Conservation (phyloP, 352 stramenopile genomes). For the Phytophthora citrophthora region DNA sequence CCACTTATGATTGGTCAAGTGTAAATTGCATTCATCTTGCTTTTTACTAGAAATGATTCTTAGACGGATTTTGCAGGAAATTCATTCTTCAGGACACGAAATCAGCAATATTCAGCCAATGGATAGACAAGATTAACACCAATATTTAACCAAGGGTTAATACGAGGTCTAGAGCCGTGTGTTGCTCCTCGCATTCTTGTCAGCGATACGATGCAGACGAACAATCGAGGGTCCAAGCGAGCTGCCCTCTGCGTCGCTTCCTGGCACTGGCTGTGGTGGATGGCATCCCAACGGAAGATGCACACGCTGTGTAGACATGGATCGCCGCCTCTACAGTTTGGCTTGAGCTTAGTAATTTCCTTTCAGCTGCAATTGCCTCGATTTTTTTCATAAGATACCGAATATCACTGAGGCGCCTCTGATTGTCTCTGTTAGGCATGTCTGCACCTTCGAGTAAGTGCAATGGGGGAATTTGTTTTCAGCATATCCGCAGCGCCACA, state of each 20-base stretch:
- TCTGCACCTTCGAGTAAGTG: conserved; percentile 1
- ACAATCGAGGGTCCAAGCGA: background rate
- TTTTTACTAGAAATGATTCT: too few relatives aligned
- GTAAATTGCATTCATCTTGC: too few relatives aligned
- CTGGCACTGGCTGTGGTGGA: background rate
- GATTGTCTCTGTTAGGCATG: conserved; percentile 19
- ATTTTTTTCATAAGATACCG: conserved; percentile 25
- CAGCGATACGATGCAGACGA: too few relatives aligned
- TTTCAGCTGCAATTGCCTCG: conserved; percentile 2
- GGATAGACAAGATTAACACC: too few relatives aligned
- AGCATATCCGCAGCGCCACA: conserved; percentile 12
- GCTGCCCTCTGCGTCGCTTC: conserved; percentile 18
- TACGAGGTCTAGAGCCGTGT: too few relatives aligned
- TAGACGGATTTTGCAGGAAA: too few relatives aligned
- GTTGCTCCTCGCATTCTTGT: too few relatives aligned
- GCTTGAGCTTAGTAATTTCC: conserved; percentile 2
- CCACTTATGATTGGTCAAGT: too few relatives aligned
- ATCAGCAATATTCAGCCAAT: too few relatives aligned
- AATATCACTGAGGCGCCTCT: conserved; percentile 13
- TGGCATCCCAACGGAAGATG: conserved; percentile 1
- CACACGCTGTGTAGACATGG: background rate
- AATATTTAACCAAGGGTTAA: too few relatives aligned
- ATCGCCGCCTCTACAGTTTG: conserved; percentile 3
- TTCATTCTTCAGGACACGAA: too few relatives aligned
- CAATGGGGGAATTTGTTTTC: conserved; percentile 5